Conservation (phyloP, 495 filamentous ascomycete genomes). For the Lepidopterella palustris region DNA sequence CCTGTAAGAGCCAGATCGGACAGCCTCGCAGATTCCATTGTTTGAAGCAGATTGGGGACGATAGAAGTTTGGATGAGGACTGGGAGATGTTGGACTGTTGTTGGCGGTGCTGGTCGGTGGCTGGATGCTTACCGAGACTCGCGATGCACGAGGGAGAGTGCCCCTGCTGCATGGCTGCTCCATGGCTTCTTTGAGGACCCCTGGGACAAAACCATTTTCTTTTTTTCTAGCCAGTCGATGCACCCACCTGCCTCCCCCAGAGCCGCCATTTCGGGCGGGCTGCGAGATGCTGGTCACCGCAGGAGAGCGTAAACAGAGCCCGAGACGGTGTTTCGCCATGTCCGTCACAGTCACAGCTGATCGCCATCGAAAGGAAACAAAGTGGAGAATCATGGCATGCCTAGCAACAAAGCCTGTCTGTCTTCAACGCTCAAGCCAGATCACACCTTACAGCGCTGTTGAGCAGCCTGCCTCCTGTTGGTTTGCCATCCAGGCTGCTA, state of each 20-base stretch:
- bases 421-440: neutral
- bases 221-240: neutral
- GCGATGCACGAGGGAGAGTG: neutral
- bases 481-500: neutral
- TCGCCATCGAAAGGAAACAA: no score
- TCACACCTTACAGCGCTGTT: neutral
- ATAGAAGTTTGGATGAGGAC: neutral
- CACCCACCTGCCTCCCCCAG: neutral
- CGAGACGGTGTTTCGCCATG: no score
- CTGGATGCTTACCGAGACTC: neutral
- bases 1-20: slow-evolving; percentile 34
- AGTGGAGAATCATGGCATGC: no score
- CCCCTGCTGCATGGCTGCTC: neutral
- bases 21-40: slow-evolving; percentile 8
- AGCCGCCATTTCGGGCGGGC: neutral
- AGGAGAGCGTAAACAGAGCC: neutral
- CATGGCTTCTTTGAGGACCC: neutral
- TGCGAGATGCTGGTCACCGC: neutral
- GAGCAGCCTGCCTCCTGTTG: neutral
- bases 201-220: neutral
- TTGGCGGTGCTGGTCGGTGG: no score
- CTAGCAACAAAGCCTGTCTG: no score
- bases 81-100: no score
- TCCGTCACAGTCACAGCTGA: no score
- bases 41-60: neutral